Base-by-base conservation (phyloP, 192 early-diverging fungal species). In the Coemansia sp. region DNA sequence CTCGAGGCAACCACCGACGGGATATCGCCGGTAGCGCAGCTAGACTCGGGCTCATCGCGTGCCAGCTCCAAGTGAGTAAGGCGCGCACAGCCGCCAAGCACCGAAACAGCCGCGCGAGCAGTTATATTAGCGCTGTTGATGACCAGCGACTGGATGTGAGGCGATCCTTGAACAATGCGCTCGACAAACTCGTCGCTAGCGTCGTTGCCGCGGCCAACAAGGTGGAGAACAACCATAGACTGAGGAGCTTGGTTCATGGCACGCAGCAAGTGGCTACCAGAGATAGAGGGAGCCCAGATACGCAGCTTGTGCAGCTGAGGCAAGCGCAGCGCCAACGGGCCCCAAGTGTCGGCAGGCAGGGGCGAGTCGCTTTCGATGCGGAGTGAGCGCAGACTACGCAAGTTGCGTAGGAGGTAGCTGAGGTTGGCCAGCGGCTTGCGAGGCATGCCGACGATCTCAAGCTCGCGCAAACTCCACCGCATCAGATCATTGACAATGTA, bases 401-500 rank as follows among this genome's bases (percentile, higher is more conserved):
- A 38, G 63, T 62, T 68, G 61, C 63, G 64, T 31, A 80, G 61
- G 25, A 76, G 65, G 19, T 69, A 73, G 38, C 78, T 70, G 39
- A 80, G 70, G 45, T 69, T 73, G 6, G 70, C 69, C 67, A 80
- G 68, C 36, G 70, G 78, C 70, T 75, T 72, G 60, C 74, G 73
- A 32, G 78, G 78, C 73, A 76, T 72, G 25, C 78, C 78, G 41
- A 80, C 68, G 8, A 80, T 72, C 48, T 75, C 70, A 51, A 80
- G 61, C 50, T 80, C 73, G 61, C 70, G 78, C 74, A 80, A 45
- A 32, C 66, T 71, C 78, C 73, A 75, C 70, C 78, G 78, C 78
- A 80, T 75, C 59, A 80, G 55, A 23, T 80, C 78, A 36, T 69
- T 72, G 25, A 73, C 60, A 36, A 80, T 67, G 50, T 80, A 46